A percentile compares a stretch with the other conserved stretches of the same genome.
Conservation (phyloP, 1,284 basidiomycete genomes). For the Marasmius fiardii region DNA sequence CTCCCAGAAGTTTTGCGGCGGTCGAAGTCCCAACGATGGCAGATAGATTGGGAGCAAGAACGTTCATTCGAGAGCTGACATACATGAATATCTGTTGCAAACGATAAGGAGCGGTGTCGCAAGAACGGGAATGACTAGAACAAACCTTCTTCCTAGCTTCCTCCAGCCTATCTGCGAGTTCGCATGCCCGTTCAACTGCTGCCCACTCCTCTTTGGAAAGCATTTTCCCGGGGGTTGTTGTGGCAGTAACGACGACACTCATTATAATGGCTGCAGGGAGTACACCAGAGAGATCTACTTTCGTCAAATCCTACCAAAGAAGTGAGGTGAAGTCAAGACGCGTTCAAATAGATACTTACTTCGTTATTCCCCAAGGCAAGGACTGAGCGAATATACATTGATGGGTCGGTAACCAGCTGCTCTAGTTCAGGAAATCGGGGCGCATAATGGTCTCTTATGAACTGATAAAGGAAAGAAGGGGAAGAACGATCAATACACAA, state of each 20-base stretch:
- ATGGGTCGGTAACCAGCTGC: slow-evolving; percentile 88
- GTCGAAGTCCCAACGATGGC: slow-evolving; percentile 97
- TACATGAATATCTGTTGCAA: slow-evolving; percentile 85
- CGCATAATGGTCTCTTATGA: slow-evolving; percentile 97
- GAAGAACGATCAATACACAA: slow-evolving; percentile 36
- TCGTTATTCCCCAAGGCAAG: slow-evolving; percentile 84
- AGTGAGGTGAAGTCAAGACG: slow-evolving; percentile 5
- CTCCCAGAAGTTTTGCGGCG: slow-evolving; percentile 96
- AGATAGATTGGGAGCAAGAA: slow-evolving; percentile 96
- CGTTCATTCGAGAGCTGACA: slow-evolving; percentile 98
- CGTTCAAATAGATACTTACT: slow-evolving; percentile 31
- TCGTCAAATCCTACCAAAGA: slow-evolving; percentile 67
- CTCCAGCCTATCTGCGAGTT: slow-evolving; percentile 85
- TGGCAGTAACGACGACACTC: slow-evolving; percentile 95
- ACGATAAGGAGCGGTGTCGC: slow-evolving; percentile 24
- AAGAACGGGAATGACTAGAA: slow-evolving; percentile 21
- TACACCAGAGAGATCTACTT: slow-evolving; percentile 76
- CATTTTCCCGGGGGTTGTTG: slow-evolving; percentile 79
- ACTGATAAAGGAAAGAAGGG: slow-evolving; percentile 42
- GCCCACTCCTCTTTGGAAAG: slow-evolving; percentile 75
- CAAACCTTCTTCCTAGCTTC: slow-evolving; percentile 80
- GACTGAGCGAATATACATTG: slow-evolving; percentile 92
- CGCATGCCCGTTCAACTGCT: slow-evolving; percentile 82
- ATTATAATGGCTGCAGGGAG: slow-evolving; percentile 92
- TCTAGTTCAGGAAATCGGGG: slow-evolving; percentile 97